Conservation (phyloP, 2,329 filamentous ascomycete genomes). For the Xylariales sp. region DNA sequence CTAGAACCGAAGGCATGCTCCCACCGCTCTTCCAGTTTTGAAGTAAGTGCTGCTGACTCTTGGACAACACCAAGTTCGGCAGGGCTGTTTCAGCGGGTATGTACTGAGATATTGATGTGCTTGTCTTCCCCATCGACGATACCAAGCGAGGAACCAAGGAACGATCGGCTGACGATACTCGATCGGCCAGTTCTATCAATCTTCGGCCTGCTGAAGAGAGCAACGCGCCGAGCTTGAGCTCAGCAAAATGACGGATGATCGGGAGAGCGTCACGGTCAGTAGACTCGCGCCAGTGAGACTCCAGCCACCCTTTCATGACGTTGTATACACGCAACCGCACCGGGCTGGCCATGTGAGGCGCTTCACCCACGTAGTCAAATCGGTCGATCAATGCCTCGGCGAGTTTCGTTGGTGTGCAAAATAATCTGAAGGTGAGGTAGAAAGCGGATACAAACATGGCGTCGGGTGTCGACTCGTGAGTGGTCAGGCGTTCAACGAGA, state of each 20-base stretch:
- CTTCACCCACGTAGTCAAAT: slow-evolving; percentile 86
- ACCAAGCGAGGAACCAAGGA: slow-evolving; percentile 77
- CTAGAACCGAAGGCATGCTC: slow-evolving; percentile 68
- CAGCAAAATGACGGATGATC: slow-evolving; percentile 76
- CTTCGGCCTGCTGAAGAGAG: slow-evolving; percentile 75
- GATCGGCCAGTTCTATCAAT: slow-evolving; percentile 73
- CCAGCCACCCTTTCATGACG: slow-evolving; percentile 94
- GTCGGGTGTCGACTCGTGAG: slow-evolving; percentile 88
- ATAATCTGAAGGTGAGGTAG: slow-evolving; percentile 92
- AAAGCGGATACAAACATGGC: slow-evolving; percentile 90
- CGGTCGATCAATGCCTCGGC: slow-evolving; percentile 81
- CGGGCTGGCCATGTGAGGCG: slow-evolving; percentile 67
- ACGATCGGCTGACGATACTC: slow-evolving; percentile 68
- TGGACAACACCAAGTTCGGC: slow-evolving; percentile 66
- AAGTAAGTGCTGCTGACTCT: slow-evolving; percentile 69
- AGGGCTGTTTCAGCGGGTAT: slow-evolving; percentile 66
- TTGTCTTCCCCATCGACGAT: slow-evolving; percentile 85
- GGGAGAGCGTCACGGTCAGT: slow-evolving; percentile 72
- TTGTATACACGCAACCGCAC: slow-evolving; percentile 93
- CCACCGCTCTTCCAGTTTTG: slow-evolving; percentile 70
- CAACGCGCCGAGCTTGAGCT: slow-evolving; percentile 60
- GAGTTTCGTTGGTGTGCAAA: slow-evolving; percentile 75
- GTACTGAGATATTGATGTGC: slow-evolving; percentile 66
- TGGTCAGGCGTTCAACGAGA: slow-evolving; percentile 89
- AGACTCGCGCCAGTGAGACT: slow-evolving; percentile 87